Conservation (phyloP, 495 filamentous ascomycete species). For the Chaetomium cochliodes region DNA sequence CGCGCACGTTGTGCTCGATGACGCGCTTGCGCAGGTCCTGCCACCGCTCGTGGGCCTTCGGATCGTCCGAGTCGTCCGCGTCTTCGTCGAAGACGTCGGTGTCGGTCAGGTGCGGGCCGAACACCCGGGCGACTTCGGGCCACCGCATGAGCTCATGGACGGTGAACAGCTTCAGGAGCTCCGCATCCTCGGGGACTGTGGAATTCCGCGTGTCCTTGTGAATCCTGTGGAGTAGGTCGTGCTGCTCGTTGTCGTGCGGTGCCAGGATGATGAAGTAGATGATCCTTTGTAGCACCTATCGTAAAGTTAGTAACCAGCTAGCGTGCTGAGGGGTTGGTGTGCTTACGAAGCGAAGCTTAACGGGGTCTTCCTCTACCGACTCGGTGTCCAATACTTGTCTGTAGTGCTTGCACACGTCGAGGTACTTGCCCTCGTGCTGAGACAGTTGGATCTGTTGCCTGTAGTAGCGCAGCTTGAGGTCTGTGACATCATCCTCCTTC, state of each 20-base stretch:
- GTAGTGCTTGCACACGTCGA: slow-evolving; percentile 97
- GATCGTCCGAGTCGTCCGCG: slow-evolving; percentile 60
- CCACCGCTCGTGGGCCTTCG: slow-evolving; percentile 79
- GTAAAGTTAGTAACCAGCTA: slow-evolving; percentile 39
- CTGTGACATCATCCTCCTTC: slow-evolving; percentile 86
- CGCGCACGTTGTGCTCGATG: slow-evolving; percentile 98
- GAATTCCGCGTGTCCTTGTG: slow-evolving; percentile 66
- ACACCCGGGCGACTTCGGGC: slow-evolving; percentile 84
- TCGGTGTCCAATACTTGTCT: slow-evolving; percentile 93
- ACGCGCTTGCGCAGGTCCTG: slow-evolving; percentile 94
- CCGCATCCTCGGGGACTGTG: slow-evolving; percentile 68
- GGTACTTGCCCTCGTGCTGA: slow-evolving; percentile 95
- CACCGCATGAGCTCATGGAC: slow-evolving; percentile 97
- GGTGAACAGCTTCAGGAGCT: slow-evolving; percentile 89
- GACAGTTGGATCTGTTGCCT: slow-evolving; percentile 92
- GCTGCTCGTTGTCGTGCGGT: slow-evolving; percentile 97
- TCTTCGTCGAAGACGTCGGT: slow-evolving; percentile 83
- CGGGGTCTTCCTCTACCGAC: slow-evolving; percentile 83
- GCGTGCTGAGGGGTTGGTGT: not conserved
- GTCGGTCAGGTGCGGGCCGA: slow-evolving; percentile 80
- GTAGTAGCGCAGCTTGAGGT: slow-evolving; percentile 93
- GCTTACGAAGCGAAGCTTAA: slow-evolving; percentile 78
- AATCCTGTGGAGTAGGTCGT: slow-evolving; percentile 92
- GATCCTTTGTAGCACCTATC: slow-evolving; percentile 76
- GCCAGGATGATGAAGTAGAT: slow-evolving; percentile 97